These are phyloP conservation scores for Diaporthe sp. DNA, from an alignment of 2,329 filamentous ascomycete genomes.

Conservation along the genomic window DNA sequence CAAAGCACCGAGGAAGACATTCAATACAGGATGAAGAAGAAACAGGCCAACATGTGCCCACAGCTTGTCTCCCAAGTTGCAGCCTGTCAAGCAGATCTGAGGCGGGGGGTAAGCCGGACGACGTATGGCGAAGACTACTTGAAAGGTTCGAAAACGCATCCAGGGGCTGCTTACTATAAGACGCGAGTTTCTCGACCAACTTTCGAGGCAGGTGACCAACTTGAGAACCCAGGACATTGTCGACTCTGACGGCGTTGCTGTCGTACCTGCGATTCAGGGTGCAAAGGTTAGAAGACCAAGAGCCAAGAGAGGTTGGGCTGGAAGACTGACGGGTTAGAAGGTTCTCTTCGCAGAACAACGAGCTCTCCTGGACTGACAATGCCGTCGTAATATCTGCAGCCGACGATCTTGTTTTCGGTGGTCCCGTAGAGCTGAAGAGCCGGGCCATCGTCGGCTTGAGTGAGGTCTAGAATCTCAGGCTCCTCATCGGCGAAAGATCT, in stretches of 20 bases:
- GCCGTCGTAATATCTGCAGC: conserved; percentile 67
- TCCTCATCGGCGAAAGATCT: conserved; percentile 44
- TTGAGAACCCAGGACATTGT: conserved; percentile 79
- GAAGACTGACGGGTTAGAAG: conserved; percentile 56
- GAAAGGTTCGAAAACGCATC: no score
- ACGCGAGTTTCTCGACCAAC: conserved; percentile 77
- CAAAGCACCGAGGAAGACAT: not conserved
- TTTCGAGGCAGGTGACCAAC: conserved; percentile 81
- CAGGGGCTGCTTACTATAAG: conserved; percentile 55
- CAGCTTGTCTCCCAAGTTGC: not conserved
- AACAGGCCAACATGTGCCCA: not conserved
- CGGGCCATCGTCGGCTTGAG: conserved; percentile 54
- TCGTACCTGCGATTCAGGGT: conserved; percentile 62
- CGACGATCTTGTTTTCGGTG: conserved; percentile 66
- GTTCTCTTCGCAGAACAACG: conserved; percentile 69
- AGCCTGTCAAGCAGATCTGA: not conserved
- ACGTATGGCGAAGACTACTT: not conserved
- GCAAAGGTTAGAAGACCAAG: not conserved
- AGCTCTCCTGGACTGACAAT: conserved; percentile 68
- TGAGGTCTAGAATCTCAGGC: conserved; percentile 54
- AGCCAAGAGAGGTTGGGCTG: conserved; percentile 32
- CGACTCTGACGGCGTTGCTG: conserved; percentile 79
- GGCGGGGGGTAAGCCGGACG: not conserved
- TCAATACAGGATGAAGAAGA: not conserved
- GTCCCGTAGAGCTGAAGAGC: conserved; percentile 59